phyloP scores from a whole-genome alignment of 1,139 yeast genomes.

The Diutina neorugosa region DNA sequence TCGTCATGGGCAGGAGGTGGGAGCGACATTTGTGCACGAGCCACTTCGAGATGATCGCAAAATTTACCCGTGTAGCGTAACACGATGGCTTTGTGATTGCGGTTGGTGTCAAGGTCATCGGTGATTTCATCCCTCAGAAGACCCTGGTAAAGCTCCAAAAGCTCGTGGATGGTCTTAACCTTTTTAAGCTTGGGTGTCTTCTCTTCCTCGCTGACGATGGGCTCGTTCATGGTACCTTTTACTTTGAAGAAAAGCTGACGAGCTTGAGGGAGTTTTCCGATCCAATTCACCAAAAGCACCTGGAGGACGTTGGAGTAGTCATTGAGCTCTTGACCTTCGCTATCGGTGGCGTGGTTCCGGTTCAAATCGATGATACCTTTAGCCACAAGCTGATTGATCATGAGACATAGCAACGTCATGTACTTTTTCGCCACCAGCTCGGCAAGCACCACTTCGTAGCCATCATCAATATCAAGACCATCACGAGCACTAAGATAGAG shows the following conservation, averaged over 20 bases:
- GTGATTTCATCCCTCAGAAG: neutral
- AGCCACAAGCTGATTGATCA: slow-evolving; percentile 40
- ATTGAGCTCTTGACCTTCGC: slow-evolving; percentile 7
- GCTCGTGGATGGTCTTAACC: neutral
- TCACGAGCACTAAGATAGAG: slow-evolving; percentile 19
- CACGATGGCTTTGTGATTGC: neutral
- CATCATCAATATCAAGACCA: slow-evolving; percentile 26
- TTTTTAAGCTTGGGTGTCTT: neutral
- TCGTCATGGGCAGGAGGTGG: neutral
- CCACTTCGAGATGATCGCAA: neutral
- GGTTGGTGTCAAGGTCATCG: neutral
- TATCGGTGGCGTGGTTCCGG: slow-evolving; percentile 10
- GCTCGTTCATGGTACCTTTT: slow-evolving; percentile 7
- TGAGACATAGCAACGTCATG: slow-evolving; percentile 44
- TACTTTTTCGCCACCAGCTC: slow-evolving; percentile 36
- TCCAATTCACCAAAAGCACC: slow-evolving; percentile 9
- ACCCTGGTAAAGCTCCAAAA: neutral
- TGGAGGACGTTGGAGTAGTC: slow-evolving; percentile 10
- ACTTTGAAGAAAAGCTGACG: slow-evolving; percentile 25
- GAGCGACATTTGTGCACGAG: neutral
- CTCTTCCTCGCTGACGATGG: neutral
- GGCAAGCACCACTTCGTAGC: slow-evolving; percentile 22
- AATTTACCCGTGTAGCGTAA: neutral
- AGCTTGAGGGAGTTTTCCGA: slow-evolving; percentile 19
- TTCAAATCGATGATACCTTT: slow-evolving; percentile 29